Conservation (phyloP, 352 stramenopile species). For the Phytophthora sp. region DNA sequence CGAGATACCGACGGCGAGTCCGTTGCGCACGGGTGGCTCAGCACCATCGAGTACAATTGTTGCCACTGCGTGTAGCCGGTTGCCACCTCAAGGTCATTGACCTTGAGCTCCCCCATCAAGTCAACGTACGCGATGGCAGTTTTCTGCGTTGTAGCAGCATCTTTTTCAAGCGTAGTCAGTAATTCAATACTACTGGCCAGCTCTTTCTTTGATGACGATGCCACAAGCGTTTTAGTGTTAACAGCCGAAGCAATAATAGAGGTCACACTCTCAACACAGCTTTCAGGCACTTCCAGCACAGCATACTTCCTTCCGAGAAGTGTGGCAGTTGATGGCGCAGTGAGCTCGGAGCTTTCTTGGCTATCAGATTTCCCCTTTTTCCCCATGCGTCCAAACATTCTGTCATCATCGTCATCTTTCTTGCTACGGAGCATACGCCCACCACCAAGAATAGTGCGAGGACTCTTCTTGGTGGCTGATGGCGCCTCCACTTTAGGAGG, state of each 20-base stretch:
- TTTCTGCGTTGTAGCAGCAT: conserved; percentile 54
- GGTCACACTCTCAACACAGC: conserved; percentile 76
- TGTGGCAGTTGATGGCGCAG: conserved; percentile 55
- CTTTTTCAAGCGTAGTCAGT: conserved; percentile 79
- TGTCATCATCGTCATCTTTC: conserved; percentile 52
- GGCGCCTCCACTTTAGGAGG: conserved; percentile 41
- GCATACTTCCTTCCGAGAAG: conserved; percentile 73
- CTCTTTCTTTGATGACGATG: conserved; percentile 73
- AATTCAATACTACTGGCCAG: conserved; percentile 73
- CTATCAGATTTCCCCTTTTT: conserved; percentile 39
- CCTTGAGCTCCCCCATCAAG: conserved; percentile 73
- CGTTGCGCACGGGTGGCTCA: conserved; percentile 56
- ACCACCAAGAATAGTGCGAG: conserved; percentile 27
- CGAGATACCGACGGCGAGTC: conserved; percentile 43
- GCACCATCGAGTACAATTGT: conserved; percentile 54
- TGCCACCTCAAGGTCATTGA: conserved; percentile 81
- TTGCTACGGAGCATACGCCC: conserved; percentile 60
- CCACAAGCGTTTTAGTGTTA: conserved; percentile 70
- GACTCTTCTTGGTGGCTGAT: conserved; percentile 22
- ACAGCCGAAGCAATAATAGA: conserved; percentile 42
- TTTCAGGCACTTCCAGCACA: conserved; percentile 80
- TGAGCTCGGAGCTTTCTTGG: conserved; percentile 51
- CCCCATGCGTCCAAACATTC: conserved; percentile 44
- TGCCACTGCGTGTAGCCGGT: conserved; percentile 72
- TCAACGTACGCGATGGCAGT: conserved; percentile 63